These are phyloP conservation scores for Rhynchospora breviuscula DNA, from an alignment of 176 grass and related monocot genomes.

Conservation along the genomic window DNA sequence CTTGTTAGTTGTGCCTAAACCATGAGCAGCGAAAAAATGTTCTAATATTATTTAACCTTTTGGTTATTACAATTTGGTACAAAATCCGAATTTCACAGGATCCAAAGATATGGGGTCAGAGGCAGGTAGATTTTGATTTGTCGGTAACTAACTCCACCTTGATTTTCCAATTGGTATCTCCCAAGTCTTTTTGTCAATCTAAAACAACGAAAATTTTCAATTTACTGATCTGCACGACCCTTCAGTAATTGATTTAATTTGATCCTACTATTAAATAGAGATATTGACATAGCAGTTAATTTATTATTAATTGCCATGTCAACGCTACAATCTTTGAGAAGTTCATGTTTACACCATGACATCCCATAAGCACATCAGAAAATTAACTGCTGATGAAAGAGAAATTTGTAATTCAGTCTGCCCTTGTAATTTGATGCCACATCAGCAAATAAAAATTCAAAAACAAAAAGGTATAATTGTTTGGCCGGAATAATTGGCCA, in stretches of 20 bases:
- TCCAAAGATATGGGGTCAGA: neutral
- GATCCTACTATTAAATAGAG: neutral
- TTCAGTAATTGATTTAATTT: neutral
- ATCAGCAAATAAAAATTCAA: neutral
- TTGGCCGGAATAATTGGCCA: neutral
- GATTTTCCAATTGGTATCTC: neutral
- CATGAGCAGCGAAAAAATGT: neutral
- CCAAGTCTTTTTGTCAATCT: neutral
- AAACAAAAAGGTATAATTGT: neutral
- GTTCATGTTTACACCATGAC: neutral
- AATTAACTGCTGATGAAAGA: too few relatives aligned
- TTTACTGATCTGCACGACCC: neutral
- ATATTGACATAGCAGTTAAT: neutral
- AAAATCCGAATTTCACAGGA: neutral
- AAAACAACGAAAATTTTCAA: neutral
- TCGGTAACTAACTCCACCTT: constrained; percentile 1
- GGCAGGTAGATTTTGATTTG: neutral
- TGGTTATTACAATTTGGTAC: neutral
- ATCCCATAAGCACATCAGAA: neutral
- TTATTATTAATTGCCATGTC: neutral
- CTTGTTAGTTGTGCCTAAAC: neutral
- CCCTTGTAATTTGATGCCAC: neutral
- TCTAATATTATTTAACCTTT: neutral
- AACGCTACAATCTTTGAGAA: neutral
- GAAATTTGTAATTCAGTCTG: too few relatives aligned